Percentiles rank a stretch among this genome's conserved stretches.
Evolutionary conservation across 2,329 filamentous ascomycete genomes (phyloP).

Genomic region (Pyrenophora graminea): DNA sequence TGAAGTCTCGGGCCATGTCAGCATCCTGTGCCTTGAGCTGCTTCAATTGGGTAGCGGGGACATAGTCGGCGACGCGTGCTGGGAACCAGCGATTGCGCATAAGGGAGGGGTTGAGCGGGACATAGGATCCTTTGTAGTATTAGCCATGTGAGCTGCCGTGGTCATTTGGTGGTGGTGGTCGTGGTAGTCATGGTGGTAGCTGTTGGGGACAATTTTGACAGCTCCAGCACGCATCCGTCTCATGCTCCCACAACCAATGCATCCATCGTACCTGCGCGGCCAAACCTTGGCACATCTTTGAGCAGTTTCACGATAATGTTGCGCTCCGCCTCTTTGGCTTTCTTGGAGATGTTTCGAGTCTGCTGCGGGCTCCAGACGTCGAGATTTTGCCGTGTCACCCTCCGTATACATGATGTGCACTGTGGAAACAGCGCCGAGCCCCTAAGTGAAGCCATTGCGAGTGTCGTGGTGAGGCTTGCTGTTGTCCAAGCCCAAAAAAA

Average conservation of each 20-base stretch:
- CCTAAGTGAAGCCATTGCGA: slow-evolving; percentile 41
- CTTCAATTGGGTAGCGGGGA: slow-evolving; percentile 52
- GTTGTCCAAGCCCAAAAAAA: slow-evolving; percentile 15
- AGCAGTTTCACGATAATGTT: slow-evolving; percentile 57
- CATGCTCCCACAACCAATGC: neutral
- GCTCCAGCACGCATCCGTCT: neutral
- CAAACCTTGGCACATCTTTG: slow-evolving; percentile 58
- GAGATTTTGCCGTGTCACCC: slow-evolving; percentile 37
- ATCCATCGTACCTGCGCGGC: slow-evolving; percentile 43
- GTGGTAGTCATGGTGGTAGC: neutral
- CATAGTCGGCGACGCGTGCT: slow-evolving; percentile 56
- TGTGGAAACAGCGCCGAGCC: slow-evolving; percentile 43
- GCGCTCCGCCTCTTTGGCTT: slow-evolving; percentile 47
- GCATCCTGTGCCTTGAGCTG: slow-evolving; percentile 52
- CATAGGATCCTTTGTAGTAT: slow-evolving; percentile 52
- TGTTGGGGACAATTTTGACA: neutral
- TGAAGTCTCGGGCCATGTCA: slow-evolving; percentile 52
- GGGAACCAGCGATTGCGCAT: slow-evolving; percentile 63
- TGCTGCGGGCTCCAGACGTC: slow-evolving; percentile 42
- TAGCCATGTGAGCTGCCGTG: slow-evolving; percentile 15
- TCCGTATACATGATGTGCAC: slow-evolving; percentile 46
- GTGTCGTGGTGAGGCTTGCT: slow-evolving; percentile 15
- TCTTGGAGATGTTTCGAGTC: slow-evolving; percentile 52
- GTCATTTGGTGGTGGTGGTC: neutral
- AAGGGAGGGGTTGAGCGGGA: slow-evolving; percentile 56